Evolutionary conservation across 2,329 filamentous ascomycete species (phyloP).

Genomic region (Thielaviopsis populi): DNA sequence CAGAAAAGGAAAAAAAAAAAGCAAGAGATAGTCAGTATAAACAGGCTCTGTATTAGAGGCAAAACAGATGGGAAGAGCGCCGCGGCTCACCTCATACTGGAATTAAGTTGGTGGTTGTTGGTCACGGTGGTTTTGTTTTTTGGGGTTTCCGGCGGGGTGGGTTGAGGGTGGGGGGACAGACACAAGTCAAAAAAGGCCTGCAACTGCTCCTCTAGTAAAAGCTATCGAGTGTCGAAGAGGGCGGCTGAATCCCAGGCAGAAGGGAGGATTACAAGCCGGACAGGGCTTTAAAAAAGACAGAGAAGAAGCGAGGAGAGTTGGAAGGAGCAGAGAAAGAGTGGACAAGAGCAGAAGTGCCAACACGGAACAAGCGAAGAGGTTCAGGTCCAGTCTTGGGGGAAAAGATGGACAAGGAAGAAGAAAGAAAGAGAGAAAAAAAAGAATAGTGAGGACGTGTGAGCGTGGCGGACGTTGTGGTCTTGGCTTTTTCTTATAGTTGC

Average conservation of each 20-base stretch:
- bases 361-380: too few species aligned
- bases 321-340: not conserved
- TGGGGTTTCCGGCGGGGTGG: constrained; percentile 4
- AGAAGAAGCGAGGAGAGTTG: not conserved
- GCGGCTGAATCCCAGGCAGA: not conserved
- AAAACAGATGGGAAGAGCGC: constrained; percentile 13
- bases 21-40: constrained; percentile 7
- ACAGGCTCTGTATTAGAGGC: not conserved
- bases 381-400: not conserved
- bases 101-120: constrained; percentile 7
- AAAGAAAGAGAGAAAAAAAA: not conserved
- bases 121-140: not conserved
- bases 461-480: not conserved
- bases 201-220: constrained; percentile 3
- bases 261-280: not conserved
- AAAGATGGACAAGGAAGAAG: not conserved
- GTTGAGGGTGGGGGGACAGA: constrained; percentile 9
- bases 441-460: not conserved
- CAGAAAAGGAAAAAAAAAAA: not conserved
- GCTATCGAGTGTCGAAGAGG: constrained; percentile 1
- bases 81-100: constrained; percentile 16
- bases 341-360: too few species aligned
- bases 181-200: constrained; percentile 8
- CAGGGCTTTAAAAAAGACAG: not conserved
- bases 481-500: not conserved